Evolutionary conservation across 441 rosid species (phyloP), one percentile per base, ranked within the genome.

Genomic region (Theobroma grandiflorum): DNA sequence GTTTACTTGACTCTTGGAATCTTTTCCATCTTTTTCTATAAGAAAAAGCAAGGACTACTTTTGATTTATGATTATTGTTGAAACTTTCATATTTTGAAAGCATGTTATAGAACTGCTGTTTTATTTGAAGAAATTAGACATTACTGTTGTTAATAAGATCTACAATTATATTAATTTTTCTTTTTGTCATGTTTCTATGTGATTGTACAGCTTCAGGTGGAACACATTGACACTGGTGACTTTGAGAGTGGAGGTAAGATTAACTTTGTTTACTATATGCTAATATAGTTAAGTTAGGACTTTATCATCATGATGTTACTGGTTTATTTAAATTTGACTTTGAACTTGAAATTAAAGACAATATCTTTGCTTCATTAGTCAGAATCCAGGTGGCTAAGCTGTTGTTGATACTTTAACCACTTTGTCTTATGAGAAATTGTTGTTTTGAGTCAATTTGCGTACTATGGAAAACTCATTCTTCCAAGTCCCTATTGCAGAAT

Each of bases 131-230:
- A 50, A 71, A 71, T n/a, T 71, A 50, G 52, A 16, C 49, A 12
- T 55, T 73, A 14, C 4, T 40, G 6, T 57, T 73, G 43, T 73
- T 38, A 53, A 20, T 38, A 18, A 35, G 47, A 70, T 71, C 59
- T 18, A 35, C 0, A 53, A 35, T 73, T 35, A 18, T 72, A 55
- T 45, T 42, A 0, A 37, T 37, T 59, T 64, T 76, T 66, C 14
- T 22, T 12, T 66, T 42, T 79, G 4, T 42, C 53, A 6, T 20
- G 53, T 31, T 52, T 81, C 38, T 8, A n/a, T 52, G 9, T 53
- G 14, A 74, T 64, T 80, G 5, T 70, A 74, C 88, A 90, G 93
- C 88, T 78, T 77, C 86, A 91, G 73, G 79, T 85, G 75, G 91
- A 81, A 63, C 84, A 80, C 49, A 80, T 87, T 67, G 89, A 85